Percentiles rank a stretch among this genome's conserved stretches.
Conservation (phyloP, 2,329 filamentous ascomycete genomes). For the Scolecobasidium constrictum region DNA sequence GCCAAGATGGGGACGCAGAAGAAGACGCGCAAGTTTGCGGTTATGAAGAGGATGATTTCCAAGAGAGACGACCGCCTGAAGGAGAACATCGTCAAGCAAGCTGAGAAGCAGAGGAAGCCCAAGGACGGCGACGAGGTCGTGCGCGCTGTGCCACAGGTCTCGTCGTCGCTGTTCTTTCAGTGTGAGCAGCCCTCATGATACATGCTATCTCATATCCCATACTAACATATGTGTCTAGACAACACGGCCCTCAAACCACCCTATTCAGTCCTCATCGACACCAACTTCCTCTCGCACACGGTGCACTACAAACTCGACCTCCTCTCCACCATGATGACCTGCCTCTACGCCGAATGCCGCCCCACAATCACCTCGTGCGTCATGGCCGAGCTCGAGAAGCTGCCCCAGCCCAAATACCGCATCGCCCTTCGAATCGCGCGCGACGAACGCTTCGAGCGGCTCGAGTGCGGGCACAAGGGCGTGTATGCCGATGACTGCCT, state of each 20-base stretch:
- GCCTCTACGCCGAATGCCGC: constrained; percentile 81
- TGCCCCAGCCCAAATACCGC: constrained; percentile 72
- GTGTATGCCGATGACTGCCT: constrained; percentile 78
- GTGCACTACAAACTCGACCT: constrained; percentile 85
- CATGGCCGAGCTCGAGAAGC: constrained; percentile 75
- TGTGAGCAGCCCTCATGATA: constrained; percentile 13
- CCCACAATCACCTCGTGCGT: constrained; percentile 80
- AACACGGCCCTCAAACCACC: constrained; percentile 80
- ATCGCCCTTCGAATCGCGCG: constrained; percentile 77
- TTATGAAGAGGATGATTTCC: constrained; percentile 72
- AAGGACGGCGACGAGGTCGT: constrained; percentile 51
- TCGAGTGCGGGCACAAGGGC: constrained; percentile 86
- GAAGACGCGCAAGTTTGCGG: constrained; percentile 82
- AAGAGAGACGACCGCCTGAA: constrained; percentile 72
- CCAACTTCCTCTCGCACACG: constrained; percentile 84
- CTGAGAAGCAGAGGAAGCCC: constrained; percentile 46
- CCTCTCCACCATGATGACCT: constrained; percentile 84
- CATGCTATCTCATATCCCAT: no score
- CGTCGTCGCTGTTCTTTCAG: constrained; percentile 42
- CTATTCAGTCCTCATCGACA: constrained; percentile 72
- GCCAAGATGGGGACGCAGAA: constrained; percentile 71
- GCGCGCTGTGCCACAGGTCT: constrained; percentile 69
- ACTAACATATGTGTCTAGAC: constrained; percentile 36
- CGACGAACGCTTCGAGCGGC: constrained; percentile 77
- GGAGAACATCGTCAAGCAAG: constrained; percentile 62